A percentile compares a stretch with the other conserved stretches of the same genome.
Conservation (phyloP, 768 basidiomycete genomes). For the Saitozyma sp. region DNA sequence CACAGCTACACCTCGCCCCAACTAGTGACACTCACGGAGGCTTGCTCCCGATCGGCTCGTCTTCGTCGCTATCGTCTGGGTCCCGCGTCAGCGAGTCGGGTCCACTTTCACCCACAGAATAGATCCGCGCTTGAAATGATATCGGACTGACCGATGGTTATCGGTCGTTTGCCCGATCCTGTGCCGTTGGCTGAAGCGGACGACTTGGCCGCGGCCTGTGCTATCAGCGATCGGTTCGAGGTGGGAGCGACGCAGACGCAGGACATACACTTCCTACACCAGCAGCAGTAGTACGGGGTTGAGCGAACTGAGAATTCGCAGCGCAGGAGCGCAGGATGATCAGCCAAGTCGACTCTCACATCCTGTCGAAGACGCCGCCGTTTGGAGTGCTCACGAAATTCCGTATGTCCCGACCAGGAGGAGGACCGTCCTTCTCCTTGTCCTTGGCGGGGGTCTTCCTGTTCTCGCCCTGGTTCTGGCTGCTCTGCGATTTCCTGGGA, state of each 20-base stretch:
- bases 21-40: conserved; percentile 3
- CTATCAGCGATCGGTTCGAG: conserved; percentile 5
- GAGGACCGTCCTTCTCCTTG: conserved; percentile 11
- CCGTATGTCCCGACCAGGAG: conserved; percentile 38
- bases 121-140: background rate
- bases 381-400: conserved; percentile 30
- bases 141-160: conserved; percentile 30
- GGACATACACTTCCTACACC: background rate
- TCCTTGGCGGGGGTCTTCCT: too few species aligned
- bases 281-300: conserved; percentile 7
- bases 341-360: too few species aligned
- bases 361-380: too few species aligned
- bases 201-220: conserved; percentile 8
- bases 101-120: background rate
- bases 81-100: background rate
- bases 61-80: conserved; percentile 44
- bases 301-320: conserved; percentile 20
- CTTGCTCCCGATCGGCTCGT: conserved; percentile 23
- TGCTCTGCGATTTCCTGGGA: too few species aligned
- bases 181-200: conserved; percentile 1
- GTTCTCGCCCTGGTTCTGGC: too few species aligned
- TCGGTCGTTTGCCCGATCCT: conserved; percentile 36
- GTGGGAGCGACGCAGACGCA: background rate
- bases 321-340: background rate
- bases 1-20: background rate